Percentiles rank a stretch among this genome's conserved stretches.
phyloP scores from a whole-genome alignment of 1,284 basidiomycete species.

The Meripilus lineatus region DNA sequence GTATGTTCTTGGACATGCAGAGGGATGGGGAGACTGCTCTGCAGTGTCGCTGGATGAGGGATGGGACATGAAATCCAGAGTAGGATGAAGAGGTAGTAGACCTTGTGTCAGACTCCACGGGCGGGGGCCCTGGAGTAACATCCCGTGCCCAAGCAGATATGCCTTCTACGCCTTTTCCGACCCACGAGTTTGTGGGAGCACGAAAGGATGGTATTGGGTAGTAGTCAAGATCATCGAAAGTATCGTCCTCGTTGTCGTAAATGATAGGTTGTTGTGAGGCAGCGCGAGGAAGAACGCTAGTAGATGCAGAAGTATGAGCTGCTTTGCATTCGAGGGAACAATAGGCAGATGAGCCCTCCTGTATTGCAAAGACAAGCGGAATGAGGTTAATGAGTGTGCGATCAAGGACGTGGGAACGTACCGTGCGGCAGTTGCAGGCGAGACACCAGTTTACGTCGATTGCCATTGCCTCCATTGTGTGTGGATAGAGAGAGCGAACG shows the following conservation, averaged over 20 bases:
- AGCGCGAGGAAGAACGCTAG: background rate
- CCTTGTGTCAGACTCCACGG: conserved; percentile 21
- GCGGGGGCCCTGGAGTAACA: conserved; percentile 26
- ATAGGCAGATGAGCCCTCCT: conserved; percentile 48
- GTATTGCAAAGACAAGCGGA: too few species aligned
- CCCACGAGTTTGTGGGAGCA: conserved; percentile 18
- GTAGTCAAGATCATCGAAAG: background rate
- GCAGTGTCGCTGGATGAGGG: conserved; percentile 34
- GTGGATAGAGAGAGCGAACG: conserved; percentile 14
- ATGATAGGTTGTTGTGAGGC: background rate
- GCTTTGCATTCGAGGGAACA: conserved; percentile 55
- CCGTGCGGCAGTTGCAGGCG: conserved; percentile 50
- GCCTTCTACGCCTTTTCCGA: conserved; percentile 28
- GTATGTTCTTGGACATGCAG: conserved; percentile 34
- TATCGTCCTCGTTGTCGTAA: background rate
- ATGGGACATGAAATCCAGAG: conserved; percentile 31
- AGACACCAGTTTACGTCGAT: conserved; percentile 70
- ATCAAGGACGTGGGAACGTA: conserved; percentile 28
- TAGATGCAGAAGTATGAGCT: conserved; percentile 16
- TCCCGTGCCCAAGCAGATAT: conserved; percentile 31
- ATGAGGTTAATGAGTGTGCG: conserved; percentile 10
- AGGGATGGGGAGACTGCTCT: conserved; percentile 42
- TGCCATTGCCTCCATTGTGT: conserved; percentile 53
- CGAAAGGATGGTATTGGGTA: background rate
- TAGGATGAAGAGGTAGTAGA: conserved; percentile 14